Evolutionary conservation across 2,329 filamentous ascomycete species (phyloP).

Genomic region (Cercospora sp.): DNA sequence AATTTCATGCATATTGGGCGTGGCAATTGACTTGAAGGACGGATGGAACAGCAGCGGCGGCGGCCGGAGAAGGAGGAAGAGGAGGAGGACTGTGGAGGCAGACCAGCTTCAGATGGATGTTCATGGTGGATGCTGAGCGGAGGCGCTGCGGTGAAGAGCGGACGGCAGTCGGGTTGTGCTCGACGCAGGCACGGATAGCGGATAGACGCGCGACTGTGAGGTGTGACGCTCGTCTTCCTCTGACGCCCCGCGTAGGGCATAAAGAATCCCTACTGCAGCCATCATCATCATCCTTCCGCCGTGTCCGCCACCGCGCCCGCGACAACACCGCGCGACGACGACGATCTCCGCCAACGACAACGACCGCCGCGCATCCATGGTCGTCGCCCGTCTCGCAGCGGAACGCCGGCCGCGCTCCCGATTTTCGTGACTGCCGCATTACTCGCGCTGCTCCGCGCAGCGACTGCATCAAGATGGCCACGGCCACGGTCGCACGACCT

Average conservation of each 20-base stretch:
- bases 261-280: background rate
- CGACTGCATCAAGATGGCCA: slow-evolving; percentile 33
- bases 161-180: background rate
- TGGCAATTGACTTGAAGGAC: background rate
- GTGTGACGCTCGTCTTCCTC: background rate
- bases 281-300: background rate
- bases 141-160: background rate
- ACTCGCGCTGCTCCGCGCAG: slow-evolving; percentile 5
- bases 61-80: background rate
- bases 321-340: background rate
- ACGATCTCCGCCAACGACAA: background rate
- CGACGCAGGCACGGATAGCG: background rate
- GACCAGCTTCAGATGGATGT: background rate
- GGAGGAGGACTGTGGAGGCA: background rate
- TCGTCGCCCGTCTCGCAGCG: background rate
- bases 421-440: slow-evolving; percentile 5
- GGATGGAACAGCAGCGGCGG: background rate
- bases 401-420: background rate
- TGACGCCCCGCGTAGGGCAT: background rate
- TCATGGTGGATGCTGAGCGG: background rate
- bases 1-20: slow-evolving; percentile 80
- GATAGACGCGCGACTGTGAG: background rate
- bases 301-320: background rate
- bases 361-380: slow-evolving; percentile 1
- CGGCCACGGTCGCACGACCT: slow-evolving; percentile 38